Evolutionary conservation across 441 rosid species (phyloP).

Genomic region (Populus hybrid): DNA sequence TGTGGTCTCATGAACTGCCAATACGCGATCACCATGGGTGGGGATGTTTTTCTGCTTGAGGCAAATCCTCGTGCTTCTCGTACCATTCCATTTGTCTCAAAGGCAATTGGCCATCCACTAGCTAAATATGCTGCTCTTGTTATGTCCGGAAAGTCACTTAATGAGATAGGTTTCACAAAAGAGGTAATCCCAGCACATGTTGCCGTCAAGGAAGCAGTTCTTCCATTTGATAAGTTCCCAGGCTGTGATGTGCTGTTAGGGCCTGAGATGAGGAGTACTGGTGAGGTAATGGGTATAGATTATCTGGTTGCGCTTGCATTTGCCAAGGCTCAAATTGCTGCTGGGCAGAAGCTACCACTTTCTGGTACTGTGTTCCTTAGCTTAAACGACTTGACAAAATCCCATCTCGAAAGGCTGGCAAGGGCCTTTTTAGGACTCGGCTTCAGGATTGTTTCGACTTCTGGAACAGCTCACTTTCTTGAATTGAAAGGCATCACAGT

Average conservation of each 20-base stretch:
- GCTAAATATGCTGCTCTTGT: constrained; percentile 96
- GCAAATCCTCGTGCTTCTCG: constrained; percentile 99
- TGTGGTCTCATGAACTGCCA: constrained; percentile 99
- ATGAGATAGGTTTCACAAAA: constrained; percentile 61
- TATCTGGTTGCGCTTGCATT: constrained; percentile 59
- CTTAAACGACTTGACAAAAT: constrained; percentile 83
- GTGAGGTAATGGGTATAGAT: constrained; percentile 96
- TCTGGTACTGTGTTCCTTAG: constrained; percentile 90
- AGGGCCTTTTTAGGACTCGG: constrained; percentile 69
- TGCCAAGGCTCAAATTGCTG: constrained; percentile 93
- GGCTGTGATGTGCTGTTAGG: constrained; percentile 94
- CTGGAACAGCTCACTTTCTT: constrained; percentile 88
- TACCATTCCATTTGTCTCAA: constrained; percentile 96
- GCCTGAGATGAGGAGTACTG: constrained; percentile 98
- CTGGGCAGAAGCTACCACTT: constrained; percentile 88
- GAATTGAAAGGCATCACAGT: constrained; percentile 67
- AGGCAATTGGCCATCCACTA: constrained; percentile 93
- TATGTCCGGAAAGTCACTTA: constrained; percentile 84
- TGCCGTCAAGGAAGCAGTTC: constrained; percentile 95
- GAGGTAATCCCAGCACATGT: constrained; percentile 84
- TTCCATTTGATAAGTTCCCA: constrained; percentile 90
- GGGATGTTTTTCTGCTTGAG: constrained; percentile 89
- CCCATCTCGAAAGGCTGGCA: constrained; percentile 74
- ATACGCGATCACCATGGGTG: constrained; percentile 76
- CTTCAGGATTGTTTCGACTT: constrained; percentile 74